Base-by-base conservation (phyloP, 176 grass and related monocot genomes). In the Puya raimondii region DNA sequence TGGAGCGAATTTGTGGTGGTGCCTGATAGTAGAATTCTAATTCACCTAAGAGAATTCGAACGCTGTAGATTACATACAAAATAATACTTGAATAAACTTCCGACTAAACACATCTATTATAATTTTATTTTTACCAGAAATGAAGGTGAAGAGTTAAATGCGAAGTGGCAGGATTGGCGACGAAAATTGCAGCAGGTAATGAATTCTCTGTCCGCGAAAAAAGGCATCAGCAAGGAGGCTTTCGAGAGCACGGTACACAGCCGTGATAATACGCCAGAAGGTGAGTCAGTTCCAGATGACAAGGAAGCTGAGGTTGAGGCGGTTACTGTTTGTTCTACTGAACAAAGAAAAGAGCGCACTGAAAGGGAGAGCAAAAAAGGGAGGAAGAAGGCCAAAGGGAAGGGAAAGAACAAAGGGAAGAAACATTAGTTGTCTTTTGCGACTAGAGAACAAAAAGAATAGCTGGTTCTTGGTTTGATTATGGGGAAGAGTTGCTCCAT, bases 151-250 rank as follows among this genome's bases (percentile, higher is more conserved):
- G 65, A n/a, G 12, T 29, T 68, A 17, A 15, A 58, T 12, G 10
- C 65, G 2, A 76, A 53, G 51, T 76, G 50, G 65, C 25, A 68
- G 11, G 65, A 1, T n/a, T 25, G 67, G 74, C 67, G 65, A 12
- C 4, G 18, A 48, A 76, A 13, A 7, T 59, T 68, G 11, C 49
- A 68, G 33, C 65, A 11, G 14, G 12, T 68, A 25, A 16, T 68
- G 17, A 53, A 68, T 17, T 56, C 10, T 18, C 10, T 58, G 11
- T 23, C 27, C 3, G 8, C 25, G 7, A 50, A 13, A 0, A 23
- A 25, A 49, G 51, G 22, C 5, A 21, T 18, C 29, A n/a, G 10
- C 7, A 4, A 64, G 10, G 71, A 50, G 18, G 42, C 33, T 25
- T 50, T 12, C 17, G 17, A 10, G 1, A 64, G 17, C 50, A 20